Evolutionary conservation across 1,284 basidiomycete species (phyloP).

Genomic region (Somion occarium): DNA sequence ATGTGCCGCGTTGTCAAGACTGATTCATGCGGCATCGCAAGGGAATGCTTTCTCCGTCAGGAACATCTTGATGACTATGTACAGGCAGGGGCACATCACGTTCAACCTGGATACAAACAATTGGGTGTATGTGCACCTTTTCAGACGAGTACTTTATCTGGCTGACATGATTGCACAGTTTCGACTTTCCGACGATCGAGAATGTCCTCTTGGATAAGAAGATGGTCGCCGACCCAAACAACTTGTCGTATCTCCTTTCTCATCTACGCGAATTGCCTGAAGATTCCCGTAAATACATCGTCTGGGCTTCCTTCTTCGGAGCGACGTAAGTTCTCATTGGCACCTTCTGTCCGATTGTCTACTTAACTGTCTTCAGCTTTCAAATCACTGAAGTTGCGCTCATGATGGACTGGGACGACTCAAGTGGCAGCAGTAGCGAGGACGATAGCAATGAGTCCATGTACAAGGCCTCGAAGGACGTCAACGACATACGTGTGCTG

Average conservation of each 20-base stretch:
- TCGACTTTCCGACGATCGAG: constrained; percentile 52
- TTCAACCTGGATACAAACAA: constrained; percentile 57
- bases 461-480: constrained; percentile 48
- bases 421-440: constrained; percentile 44
- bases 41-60: constrained; percentile 67
- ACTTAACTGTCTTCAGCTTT: constrained; percentile 36
- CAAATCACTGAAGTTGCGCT: constrained; percentile 65
- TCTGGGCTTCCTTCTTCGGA: constrained; percentile 69
- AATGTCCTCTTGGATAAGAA: constrained; percentile 45
- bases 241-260: constrained; percentile 54
- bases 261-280: constrained; percentile 58
- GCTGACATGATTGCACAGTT: too few species aligned
- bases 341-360: background rate
- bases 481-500: constrained; percentile 35
- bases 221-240: constrained; percentile 48
- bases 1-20: constrained; percentile 44
- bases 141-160: background rate
- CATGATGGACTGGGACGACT: constrained; percentile 69
- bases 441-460: constrained; percentile 45
- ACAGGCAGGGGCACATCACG: constrained; percentile 51
- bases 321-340: constrained; percentile 43
- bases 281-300: constrained; percentile 58
- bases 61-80: constrained; percentile 53
- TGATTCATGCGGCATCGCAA: constrained; percentile 51
- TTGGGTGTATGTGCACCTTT: constrained; percentile 46